Conservation (phyloP, 495 filamentous ascomycete genomes). For the Penicillium cataractarum region DNA sequence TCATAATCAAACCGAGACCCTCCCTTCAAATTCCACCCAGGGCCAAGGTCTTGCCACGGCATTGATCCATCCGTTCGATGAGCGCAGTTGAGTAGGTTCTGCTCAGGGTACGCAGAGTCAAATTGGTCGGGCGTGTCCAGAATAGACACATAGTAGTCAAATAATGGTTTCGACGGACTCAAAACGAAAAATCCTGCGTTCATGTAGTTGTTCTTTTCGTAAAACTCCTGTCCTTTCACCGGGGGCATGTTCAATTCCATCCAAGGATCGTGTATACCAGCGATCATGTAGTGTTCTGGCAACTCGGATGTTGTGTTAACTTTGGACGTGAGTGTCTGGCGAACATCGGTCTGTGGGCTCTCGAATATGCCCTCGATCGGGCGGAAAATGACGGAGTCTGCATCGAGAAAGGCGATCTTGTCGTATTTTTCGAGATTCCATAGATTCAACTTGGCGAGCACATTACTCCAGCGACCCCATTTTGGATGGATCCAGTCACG, state of each 20-base stretch:
- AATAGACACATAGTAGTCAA: constrained; percentile 42
- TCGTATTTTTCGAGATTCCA: constrained; percentile 45
- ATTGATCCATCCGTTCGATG: constrained; percentile 45
- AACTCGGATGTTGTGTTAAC: no score
- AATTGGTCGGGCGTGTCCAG: constrained; percentile 32
- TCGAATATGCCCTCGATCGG: constrained; percentile 45
- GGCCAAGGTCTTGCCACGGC: constrained; percentile 36
- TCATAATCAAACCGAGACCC: no score
- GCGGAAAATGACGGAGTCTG: constrained; percentile 40
- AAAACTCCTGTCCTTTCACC: not conserved
- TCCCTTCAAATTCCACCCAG: constrained; percentile 3
- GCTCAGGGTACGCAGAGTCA: constrained; percentile 38
- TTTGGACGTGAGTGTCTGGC: no score
- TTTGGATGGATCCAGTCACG: constrained; percentile 5
- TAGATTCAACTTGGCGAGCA: constrained; percentile 45
- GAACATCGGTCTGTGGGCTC: not conserved
- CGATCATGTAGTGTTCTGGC: no score
- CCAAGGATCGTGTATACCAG: no score
- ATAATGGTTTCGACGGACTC: constrained; percentile 34
- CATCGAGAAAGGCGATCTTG: constrained; percentile 49
- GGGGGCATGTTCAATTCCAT: not conserved
- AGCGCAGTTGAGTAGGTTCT: constrained; percentile 50
- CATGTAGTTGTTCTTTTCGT: constrained; percentile 25
- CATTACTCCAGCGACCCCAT: constrained; percentile 31
- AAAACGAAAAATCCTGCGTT: constrained; percentile 48